Base-by-base conservation (phyloP, 176 grass and related monocot species). In the Dendrocalamus sinicus region DNA sequence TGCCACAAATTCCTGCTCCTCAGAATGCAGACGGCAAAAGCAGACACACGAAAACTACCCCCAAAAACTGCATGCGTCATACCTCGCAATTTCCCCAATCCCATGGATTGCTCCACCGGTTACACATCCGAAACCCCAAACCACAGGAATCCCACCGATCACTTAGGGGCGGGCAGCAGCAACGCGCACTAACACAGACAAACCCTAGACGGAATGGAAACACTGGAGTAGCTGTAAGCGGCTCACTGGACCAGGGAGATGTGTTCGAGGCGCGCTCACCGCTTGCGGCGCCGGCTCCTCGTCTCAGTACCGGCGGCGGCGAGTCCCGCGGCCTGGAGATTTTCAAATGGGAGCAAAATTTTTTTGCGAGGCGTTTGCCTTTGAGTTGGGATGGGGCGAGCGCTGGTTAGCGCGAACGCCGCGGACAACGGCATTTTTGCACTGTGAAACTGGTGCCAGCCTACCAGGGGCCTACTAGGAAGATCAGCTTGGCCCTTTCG, bases 201-300 rank as follows among this genome's bases (percentile, higher is more conserved):
- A 86, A 78, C 72, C 78, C 79, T 86, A 66, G 66, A 45, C 6
- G 58, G 22, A 72, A 19, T 9, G 65, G 54, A 76, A 47, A 71
- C 22, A 8, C 30, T 23, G 23, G n/a, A 35, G 77, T 24, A 63
- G 39, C 60, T 6, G 47, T 14, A 55, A 51, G 78, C 35, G 45
- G 55, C 64, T 76, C 55, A 78, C 39, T 19, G 1, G 39, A 8
- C 20, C 26, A 50, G 78, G 67, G 20, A 40, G 58, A 50, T 2
- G 80, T 7, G 40, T 55, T 13, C 19, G 48, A 57, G 26, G 52
- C 6, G 14, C 32, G 45, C 16, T 64, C 66, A 54, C 47, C 11
- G 53, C 19, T 72, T 39, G 24, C 22, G 44, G 71, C 44, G 15
- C 44, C 57, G 57, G 16, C 50, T 15, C 19, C 30, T 30, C 62